Conservation (phyloP, 371 early-diverging fungal genomes). For the Choanephora cucurbitarum region DNA sequence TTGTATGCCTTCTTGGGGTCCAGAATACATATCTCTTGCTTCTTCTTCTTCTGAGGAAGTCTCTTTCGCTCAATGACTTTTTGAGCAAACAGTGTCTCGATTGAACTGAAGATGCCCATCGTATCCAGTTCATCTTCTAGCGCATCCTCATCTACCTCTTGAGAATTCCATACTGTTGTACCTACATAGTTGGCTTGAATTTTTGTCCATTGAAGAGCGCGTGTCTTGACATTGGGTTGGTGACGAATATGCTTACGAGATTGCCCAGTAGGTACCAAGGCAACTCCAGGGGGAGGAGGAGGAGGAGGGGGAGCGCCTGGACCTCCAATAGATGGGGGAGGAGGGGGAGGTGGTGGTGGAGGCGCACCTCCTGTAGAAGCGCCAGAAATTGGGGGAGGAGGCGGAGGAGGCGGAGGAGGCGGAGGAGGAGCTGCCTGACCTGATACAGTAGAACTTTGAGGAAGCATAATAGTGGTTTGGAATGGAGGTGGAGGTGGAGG, state of each 20-base stretch:
- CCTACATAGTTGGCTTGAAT: slow-evolving; percentile 61
- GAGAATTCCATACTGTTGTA: slow-evolving; percentile 60
- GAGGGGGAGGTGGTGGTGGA: slow-evolving; percentile 44
- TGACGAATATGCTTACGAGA: slow-evolving; percentile 62
- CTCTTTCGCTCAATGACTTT: slow-evolving; percentile 56
- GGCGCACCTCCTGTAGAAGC: slow-evolving; percentile 24
- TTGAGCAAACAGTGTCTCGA: slow-evolving; percentile 79
- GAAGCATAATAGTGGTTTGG: slow-evolving; percentile 9
- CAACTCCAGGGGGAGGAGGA: slow-evolving; percentile 38
- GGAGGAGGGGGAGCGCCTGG: slow-evolving; percentile 48
- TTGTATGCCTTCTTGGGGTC: slow-evolving; percentile 78
- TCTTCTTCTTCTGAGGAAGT: slow-evolving; percentile 28
- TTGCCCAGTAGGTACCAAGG: slow-evolving; percentile 30
- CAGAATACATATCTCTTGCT: slow-evolving; percentile 65
- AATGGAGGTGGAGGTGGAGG: slow-evolving; percentile 27
- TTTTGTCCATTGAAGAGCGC: slow-evolving; percentile 89
- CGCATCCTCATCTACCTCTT: slow-evolving; percentile 54
- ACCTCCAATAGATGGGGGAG: slow-evolving; percentile 5
- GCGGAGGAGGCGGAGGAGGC: slow-evolving; percentile 15
- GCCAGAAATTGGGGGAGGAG: slow-evolving; percentile 15
- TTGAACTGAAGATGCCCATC: slow-evolving; percentile 66
- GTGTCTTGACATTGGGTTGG: slow-evolving; percentile 74
- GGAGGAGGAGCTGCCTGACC: neutral
- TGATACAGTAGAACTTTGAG: neutral
- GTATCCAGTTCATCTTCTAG: slow-evolving; percentile 53